Conservation (phyloP, 345 rosid genomes). For the Stellera chamaejasme region DNA sequence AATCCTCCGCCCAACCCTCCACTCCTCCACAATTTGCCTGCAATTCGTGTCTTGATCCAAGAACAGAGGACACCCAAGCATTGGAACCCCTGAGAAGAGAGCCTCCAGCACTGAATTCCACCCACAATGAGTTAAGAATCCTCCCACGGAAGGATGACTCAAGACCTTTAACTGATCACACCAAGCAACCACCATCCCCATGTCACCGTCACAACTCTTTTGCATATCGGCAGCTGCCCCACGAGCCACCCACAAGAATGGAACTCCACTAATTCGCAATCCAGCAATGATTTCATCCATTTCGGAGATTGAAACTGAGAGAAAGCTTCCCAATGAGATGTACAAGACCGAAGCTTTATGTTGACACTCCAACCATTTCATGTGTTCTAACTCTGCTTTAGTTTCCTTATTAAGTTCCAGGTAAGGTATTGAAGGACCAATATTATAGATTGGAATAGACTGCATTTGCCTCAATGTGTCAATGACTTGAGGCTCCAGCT, state of each 20-base stretch:
- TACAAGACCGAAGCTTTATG: conserved; percentile 27
- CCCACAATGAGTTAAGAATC: conserved; percentile 68
- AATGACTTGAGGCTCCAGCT: conserved; percentile 36
- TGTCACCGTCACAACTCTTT: conserved; percentile 8
- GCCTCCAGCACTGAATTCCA: conserved; percentile 57
- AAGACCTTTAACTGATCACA: conserved; percentile 51
- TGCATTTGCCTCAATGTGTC: conserved; percentile 17
- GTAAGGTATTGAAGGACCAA: conserved; percentile 42
- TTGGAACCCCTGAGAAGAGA: conserved; percentile 33
- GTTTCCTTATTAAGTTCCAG: conserved; percentile 8
- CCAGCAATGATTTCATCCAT: conserved; percentile 32
- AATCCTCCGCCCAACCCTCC: conserved; percentile 46
- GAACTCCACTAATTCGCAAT: conserved; percentile 19
- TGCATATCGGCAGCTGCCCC: conserved; percentile 4
- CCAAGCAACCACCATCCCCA: conserved; percentile 40
- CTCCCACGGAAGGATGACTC: conserved; percentile 39
- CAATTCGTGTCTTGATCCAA: conserved; percentile 41
- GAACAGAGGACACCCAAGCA: conserved; percentile 39
- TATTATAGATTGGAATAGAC: conserved; percentile 16
- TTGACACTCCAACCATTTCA: conserved; percentile 32
- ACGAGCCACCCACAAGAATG: conserved; percentile 32
- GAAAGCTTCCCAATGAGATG: conserved; percentile 35
- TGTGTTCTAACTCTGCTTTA: background rate
- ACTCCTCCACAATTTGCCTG: conserved; percentile 43
- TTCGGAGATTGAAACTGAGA: conserved; percentile 23